A percentile compares a stretch with the other conserved stretches of the same genome.
Conservation (phyloP, 441 rosid genomes). For the Syzygium malaccense region DNA sequence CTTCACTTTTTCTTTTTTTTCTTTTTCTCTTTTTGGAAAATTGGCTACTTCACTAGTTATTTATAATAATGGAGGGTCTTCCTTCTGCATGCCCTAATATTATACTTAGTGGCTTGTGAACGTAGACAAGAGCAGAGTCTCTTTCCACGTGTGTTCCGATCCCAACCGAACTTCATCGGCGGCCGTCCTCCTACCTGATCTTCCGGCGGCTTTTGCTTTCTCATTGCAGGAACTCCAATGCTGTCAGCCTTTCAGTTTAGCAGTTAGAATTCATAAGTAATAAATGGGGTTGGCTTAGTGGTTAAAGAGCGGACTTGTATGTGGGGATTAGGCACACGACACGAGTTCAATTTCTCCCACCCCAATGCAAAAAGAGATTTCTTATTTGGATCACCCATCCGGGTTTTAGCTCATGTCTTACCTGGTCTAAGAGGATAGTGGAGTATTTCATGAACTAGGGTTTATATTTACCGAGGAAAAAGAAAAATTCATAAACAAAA, state of each 20-base stretch:
- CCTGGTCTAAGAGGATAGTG: neutral
- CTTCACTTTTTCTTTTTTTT: neutral
- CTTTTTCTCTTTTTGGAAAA: neutral
- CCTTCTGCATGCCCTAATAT: neutral
- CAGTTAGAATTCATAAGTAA: neutral
- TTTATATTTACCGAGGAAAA: neutral
- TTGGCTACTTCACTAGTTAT: neutral
- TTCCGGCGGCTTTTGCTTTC: neutral
- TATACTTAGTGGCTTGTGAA: neutral
- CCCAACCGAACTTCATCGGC: conserved; percentile 13
- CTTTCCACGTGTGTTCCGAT: conserved; percentile 24
- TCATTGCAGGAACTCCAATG: neutral
- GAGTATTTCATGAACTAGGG: neutral
- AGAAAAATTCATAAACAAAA: neutral
- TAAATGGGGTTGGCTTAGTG: neutral
- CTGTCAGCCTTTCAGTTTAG: neutral
- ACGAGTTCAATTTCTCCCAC: neutral
- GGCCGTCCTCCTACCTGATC: neutral
- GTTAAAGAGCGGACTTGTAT: neutral
- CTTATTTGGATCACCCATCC: neutral
- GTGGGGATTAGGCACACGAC: neutral
- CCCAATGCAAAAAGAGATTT: neutral
- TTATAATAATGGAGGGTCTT: neutral
- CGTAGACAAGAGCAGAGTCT: neutral
- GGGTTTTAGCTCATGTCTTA: neutral